phyloP scores from a whole-genome alignment of 2,329 filamentous ascomycete species.

The Pseudopithomyces maydicus region DNA sequence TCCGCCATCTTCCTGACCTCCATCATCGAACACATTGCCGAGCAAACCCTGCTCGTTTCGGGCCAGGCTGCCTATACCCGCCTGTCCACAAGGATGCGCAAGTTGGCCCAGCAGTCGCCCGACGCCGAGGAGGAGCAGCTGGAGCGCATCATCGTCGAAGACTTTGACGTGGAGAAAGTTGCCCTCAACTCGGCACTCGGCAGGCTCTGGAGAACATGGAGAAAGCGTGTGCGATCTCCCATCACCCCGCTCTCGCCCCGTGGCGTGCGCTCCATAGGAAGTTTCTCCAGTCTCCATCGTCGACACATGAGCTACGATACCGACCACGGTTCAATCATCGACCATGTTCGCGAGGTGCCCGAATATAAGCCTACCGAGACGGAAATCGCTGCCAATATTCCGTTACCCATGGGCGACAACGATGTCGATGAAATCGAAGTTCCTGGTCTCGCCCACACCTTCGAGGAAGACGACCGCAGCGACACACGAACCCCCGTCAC shows the following conservation, averaged over 20 bases:
- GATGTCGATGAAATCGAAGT: slow-evolving; percentile 83
- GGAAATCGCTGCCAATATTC: slow-evolving; percentile 62
- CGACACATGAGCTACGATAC: slow-evolving; percentile 37
- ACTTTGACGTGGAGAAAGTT: slow-evolving; percentile 89
- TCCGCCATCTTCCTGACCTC: slow-evolving; percentile 96
- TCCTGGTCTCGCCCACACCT: slow-evolving; percentile 71
- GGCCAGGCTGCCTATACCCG: slow-evolving; percentile 81
- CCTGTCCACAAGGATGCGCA: slow-evolving; percentile 48
- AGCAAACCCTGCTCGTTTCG: slow-evolving; percentile 85
- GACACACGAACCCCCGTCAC: slow-evolving; percentile 32
- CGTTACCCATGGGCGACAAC: slow-evolving; percentile 69
- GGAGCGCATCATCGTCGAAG: slow-evolving; percentile 80
- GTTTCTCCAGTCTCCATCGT: slow-evolving; percentile 36
- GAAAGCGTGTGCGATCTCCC: slow-evolving; percentile 72
- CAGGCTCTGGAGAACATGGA: slow-evolving; percentile 92
- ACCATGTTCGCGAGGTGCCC: slow-evolving; percentile 32
- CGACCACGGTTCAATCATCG: slow-evolving; percentile 26
- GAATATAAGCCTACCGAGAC: slow-evolving; percentile 53
- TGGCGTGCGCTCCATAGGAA: slow-evolving; percentile 31
- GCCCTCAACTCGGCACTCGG: slow-evolving; percentile 88
- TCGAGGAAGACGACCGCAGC: slow-evolving; percentile 55
- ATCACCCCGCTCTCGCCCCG: slow-evolving; percentile 32
- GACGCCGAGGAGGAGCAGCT: slow-evolving; percentile 62
- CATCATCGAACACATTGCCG: slow-evolving; percentile 90
- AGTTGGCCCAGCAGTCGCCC: slow-evolving; percentile 30